phyloP scores from a whole-genome alignment of 2,329 filamentous ascomycete genomes.

The Tolypocladium amazonense region DNA sequence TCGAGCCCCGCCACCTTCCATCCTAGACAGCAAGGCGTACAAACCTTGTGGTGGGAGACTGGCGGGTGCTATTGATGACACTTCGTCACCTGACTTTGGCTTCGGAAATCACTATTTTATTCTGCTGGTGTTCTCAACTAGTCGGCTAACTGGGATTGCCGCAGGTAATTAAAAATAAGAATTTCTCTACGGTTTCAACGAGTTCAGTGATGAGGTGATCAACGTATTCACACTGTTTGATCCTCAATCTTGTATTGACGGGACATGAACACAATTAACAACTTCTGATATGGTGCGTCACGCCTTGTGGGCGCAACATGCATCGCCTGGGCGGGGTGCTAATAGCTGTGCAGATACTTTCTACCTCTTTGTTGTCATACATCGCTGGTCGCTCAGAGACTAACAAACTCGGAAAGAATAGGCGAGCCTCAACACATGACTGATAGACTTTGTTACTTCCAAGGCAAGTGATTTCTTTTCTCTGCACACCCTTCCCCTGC shows the following conservation, averaged over 20 bases:
- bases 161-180: slow-evolving; percentile 22
- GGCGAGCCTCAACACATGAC: neutral
- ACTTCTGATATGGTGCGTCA: slow-evolving; percentile 40
- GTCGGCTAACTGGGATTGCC: slow-evolving; percentile 19
- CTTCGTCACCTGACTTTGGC: slow-evolving; percentile 52
- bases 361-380: neutral
- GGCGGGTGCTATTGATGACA: slow-evolving; percentile 51
- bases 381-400: neutral
- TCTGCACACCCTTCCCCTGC: slow-evolving; percentile 6
- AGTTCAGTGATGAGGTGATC: slow-evolving; percentile 34
- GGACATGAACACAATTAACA: slow-evolving; percentile 42
- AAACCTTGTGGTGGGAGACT: slow-evolving; percentile 45
- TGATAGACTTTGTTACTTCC: neutral
- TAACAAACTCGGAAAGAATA: neutral
- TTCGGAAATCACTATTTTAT: slow-evolving; percentile 16
- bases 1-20: slow-evolving; percentile 38
- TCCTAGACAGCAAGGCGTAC: slow-evolving; percentile 49
- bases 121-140: slow-evolving; percentile 10
- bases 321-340: neutral
- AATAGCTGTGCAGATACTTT: neutral
- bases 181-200: neutral
- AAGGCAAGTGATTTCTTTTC: neutral
- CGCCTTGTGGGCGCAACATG: neutral
- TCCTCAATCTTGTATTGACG: slow-evolving; percentile 23
- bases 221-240: slow-evolving; percentile 54